Percentiles rank a stretch among this genome's conserved stretches.
Evolutionary conservation across 108 stramenopile genomes (phyloP).

Genomic region (Mayamaea pseudoterrestris): DNA sequence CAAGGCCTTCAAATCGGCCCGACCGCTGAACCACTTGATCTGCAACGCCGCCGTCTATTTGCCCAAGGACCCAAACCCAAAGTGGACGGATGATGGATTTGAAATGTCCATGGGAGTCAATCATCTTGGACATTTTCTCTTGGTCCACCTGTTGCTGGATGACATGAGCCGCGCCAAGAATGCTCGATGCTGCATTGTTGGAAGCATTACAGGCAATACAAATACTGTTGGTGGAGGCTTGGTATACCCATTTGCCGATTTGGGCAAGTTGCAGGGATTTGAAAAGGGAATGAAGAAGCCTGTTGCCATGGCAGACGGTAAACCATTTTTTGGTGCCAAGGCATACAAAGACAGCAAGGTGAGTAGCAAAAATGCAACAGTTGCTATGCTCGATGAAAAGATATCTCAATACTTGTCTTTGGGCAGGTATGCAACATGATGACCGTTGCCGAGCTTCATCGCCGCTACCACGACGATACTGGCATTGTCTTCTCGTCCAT

Average conservation of each 20-base stretch:
- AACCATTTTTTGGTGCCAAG: constrained; percentile 89
- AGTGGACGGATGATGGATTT: constrained; percentile 94
- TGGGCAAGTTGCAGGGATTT: constrained; percentile 82
- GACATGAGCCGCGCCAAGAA: constrained; percentile 89
- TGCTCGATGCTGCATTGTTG: constrained; percentile 82
- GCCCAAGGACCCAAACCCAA: constrained; percentile 81
- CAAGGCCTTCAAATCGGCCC: constrained; percentile 85
- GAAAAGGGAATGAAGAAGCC: constrained; percentile 60
- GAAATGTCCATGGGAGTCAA: constrained; percentile 94
- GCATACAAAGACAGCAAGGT: constrained; percentile 98
- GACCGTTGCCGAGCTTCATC: constrained; percentile 82
- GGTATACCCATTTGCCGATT: constrained; percentile 86
- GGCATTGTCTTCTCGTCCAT: constrained; percentile 89
- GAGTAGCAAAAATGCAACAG: not conserved
- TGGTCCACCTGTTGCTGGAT: constrained; percentile 79
- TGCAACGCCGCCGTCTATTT: constrained; percentile 96
- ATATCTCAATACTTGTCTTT: constrained; percentile 3
- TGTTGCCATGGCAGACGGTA: constrained; percentile 86
- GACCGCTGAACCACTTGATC: constrained; percentile 80
- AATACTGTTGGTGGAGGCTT: constrained; percentile 90
- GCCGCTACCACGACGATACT: constrained; percentile 76
- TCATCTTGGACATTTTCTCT: constrained; percentile 91
- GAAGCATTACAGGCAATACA: constrained; percentile 90
- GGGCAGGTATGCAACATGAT: constrained; percentile 65
- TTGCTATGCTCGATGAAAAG: not conserved